Conservation (phyloP, 805 yeast genomes). For the Cyberlindnera mrakii region DNA sequence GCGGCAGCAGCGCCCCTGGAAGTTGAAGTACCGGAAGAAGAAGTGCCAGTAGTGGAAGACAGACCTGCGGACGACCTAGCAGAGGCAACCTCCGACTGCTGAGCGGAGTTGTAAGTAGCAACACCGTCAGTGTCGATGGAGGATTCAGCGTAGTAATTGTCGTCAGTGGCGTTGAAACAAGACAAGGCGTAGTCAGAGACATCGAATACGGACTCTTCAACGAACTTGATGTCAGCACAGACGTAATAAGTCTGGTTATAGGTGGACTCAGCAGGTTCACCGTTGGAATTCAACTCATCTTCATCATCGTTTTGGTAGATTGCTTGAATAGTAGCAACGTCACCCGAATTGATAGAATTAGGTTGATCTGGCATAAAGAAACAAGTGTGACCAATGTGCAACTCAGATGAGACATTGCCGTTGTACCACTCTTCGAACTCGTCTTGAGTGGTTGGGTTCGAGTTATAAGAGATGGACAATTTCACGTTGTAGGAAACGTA, state of each 20-base stretch:
- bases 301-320: constrained; percentile 32
- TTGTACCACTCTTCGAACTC: constrained; percentile 35
- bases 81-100: constrained; percentile 10
- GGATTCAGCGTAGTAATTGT: constrained; percentile 30
- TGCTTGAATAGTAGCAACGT: constrained; percentile 39
- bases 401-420: constrained; percentile 33
- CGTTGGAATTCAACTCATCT: constrained; percentile 13
- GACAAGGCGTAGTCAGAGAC: constrained; percentile 27
- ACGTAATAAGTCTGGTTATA: constrained; percentile 37
- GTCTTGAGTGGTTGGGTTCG: constrained; percentile 32
- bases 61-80: constrained; percentile 17
- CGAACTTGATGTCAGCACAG: constrained; percentile 40
- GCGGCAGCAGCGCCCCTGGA: constrained; percentile 14
- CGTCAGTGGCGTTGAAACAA: constrained; percentile 38
- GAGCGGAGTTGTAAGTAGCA: constrained; percentile 20
- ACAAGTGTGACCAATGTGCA: constrained; percentile 41
- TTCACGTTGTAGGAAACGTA: constrained; percentile 33
- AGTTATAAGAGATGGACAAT: constrained; percentile 34
- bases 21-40: constrained; percentile 10
- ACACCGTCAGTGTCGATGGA: constrained; percentile 20
- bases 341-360: constrained; percentile 30
- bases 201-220: constrained; percentile 35
- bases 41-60: constrained; percentile 9
- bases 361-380: constrained; percentile 39
- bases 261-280: constrained; percentile 31